Percentiles rank a stretch among this genome's conserved stretches.
phyloP scores from a whole-genome alignment of 1,284 basidiomycete species.

The Ceratobasidium sp. region DNA sequence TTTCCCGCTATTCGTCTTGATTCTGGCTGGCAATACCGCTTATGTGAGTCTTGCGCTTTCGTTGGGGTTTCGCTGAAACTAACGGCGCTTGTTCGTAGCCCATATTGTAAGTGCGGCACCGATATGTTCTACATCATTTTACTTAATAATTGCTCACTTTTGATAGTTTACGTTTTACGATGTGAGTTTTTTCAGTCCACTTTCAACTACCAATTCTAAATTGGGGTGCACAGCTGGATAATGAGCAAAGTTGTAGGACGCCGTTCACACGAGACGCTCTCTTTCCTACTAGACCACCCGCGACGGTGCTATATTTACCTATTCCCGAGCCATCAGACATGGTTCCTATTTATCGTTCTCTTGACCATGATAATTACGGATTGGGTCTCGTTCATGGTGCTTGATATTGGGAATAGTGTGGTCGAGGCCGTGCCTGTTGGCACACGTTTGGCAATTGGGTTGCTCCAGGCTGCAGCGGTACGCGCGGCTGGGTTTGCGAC shows the following conservation, averaged over 20 bases:
- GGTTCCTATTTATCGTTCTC: constrained; percentile 82
- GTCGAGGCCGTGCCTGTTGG: constrained; percentile 79
- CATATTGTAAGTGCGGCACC: constrained; percentile 59
- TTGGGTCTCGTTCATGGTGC: constrained; percentile 88
- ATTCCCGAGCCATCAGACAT: constrained; percentile 95
- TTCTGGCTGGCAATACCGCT: constrained; percentile 91
- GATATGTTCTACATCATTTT: not conserved
- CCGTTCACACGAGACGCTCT: constrained; percentile 79
- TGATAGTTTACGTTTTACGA: constrained; percentile 59
- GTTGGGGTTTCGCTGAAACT: not conserved
- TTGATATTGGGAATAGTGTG: constrained; percentile 84
- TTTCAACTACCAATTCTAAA: not conserved
- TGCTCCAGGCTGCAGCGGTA: constrained; percentile 69
- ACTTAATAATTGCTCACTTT: constrained; percentile 64
- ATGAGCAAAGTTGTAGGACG: constrained; percentile 71
- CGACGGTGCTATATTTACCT: constrained; percentile 94
- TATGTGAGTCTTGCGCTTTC: constrained; percentile 70
- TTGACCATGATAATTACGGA: constrained; percentile 78
- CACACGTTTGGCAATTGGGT: constrained; percentile 69
- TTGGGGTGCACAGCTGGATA: constrained; percentile 68
- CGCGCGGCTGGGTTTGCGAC: constrained; percentile 88
- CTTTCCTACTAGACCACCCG: constrained; percentile 98
- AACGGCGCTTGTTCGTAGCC: constrained; percentile 60
- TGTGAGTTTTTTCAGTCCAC: not conserved
- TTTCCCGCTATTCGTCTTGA: constrained; percentile 71